Base-by-base conservation (phyloP, 2,329 filamentous ascomycete genomes). In the Beauveria pseudobassiana region DNA sequence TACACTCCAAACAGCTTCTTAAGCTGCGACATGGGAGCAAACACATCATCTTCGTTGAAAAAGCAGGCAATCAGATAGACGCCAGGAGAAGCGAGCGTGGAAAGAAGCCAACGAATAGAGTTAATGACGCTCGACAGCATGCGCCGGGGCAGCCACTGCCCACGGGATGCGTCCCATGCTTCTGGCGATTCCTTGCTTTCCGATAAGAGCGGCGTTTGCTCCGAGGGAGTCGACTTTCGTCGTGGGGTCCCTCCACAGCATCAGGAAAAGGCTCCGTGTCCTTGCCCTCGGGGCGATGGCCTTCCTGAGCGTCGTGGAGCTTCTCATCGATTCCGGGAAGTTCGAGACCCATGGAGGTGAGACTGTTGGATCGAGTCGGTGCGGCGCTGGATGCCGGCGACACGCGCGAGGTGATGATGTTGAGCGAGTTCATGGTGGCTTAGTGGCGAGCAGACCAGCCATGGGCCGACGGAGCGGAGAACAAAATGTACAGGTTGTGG, bases 401-500 rank as follows among this genome's bases (percentile, higher is more conserved):
- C 74, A 93, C 90, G 78, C 89, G 88, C 74, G 90, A 87, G 71
- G 91, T 95, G 75, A 97, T 86, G 75, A 96, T 91, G 79, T 95
- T 96, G 80, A 96, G 82, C 71, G 93, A 96, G 87, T 97, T 97
- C 93, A 97, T 97, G 78, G 83, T 90, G 76, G 75, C 42, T 69
- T 46, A 72, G 69, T 69, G 74, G 74, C 70, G 74, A 75, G 74
- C 76, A 80, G 82, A 75, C 74, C 76, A 80, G 82, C 84, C 84
- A 87, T 84, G 76, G 78, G 71, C 68, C 65, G 66, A 64, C 38
- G 52, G 45, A 48, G 50, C 48, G 26, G 46, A 26, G 38, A 40
- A 38, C 34, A 51, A 45, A 52, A 43, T 56, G 51, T 62, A 51
- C 46, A 50, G 26, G 43, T 24, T 42, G 30, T 51, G 46, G 56